A percentile compares a stretch with the other conserved stretches of the same genome.
These are phyloP conservation scores for Elongisporangium undulatum DNA, from an alignment of 352 stramenopile genomes.

Conservation along the genomic window DNA sequence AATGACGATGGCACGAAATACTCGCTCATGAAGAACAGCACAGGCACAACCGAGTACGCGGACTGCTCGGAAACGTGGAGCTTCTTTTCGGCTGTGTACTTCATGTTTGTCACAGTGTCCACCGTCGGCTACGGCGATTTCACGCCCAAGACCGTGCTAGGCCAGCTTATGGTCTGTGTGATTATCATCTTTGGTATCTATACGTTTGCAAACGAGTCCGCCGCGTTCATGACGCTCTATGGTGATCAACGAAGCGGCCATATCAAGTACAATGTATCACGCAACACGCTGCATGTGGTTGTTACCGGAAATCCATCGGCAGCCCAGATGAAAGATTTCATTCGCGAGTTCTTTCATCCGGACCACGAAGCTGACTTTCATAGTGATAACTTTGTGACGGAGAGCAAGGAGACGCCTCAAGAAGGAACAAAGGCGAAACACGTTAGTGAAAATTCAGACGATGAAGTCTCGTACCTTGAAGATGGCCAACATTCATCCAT, in stretches of 20 bases:
- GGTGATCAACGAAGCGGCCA: conserved; percentile 53
- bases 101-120: conserved; percentile 87
- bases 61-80: conserved; percentile 79
- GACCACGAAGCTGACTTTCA: conserved; percentile 53
- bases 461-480: conserved; percentile 4
- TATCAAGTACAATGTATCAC: conserved; percentile 55
- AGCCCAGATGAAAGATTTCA: conserved; percentile 81
- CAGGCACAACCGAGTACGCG: conserved; percentile 40
- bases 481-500: conserved; percentile 4
- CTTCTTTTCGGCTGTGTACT: conserved; percentile 87
- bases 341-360: conserved; percentile 86
- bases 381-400: neutral
- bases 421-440: conserved; percentile 11
- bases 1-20: conserved; percentile 35
- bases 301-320: conserved; percentile 78
- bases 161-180: conserved; percentile 67
- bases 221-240: conserved; percentile 73
- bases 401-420: conserved; percentile 7
- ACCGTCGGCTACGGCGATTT: conserved; percentile 87
- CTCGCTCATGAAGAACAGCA: conserved; percentile 48
- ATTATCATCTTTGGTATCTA: conserved; percentile 88
- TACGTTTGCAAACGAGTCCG: conserved; percentile 81
- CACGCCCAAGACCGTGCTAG: conserved; percentile 77
- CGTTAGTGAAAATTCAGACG: neutral
- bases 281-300: conserved; percentile 79